Evolutionary conservation across 2,329 filamentous ascomycete genomes (phyloP), one percentile per base, ranked within the genome.

Genomic region (Monosporascus sp.): DNA sequence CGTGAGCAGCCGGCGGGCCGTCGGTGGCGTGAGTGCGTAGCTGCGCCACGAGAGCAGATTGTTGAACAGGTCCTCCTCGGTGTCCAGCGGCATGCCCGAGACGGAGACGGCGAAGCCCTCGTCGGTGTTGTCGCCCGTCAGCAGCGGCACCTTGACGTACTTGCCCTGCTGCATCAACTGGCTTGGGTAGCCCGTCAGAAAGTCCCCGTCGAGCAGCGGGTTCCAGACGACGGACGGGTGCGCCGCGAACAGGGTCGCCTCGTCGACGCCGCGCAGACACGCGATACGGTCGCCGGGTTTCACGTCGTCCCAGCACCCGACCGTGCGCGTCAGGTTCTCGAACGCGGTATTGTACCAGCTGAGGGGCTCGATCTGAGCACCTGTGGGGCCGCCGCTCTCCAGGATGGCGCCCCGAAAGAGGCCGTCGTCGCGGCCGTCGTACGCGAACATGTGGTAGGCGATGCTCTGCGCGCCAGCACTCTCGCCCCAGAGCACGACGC

Each of bases 401-500:
- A 79, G 68, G 45, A 82, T 84, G 2, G 76, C 81, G 7, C 68
- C 77, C 4, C 75, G 73, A 60, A 83, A 85, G 0, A 85, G 67
- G 0, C 71, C 68, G 52, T 85, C 80, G 50, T 85, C 74, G 31
- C 79, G 71, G 0, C 82, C 81, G 37, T 75, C 76, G 56, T 83
- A 81, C 8, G 80, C 78, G 34, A 80, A 73, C 22, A 83, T 69
- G 26, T 85, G 83, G 48, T 73, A 73, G 3, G 69, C 67, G 24
- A 69, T 70, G 46, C 71, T 72, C 51, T 73, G 69, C 0, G 72
- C 73, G 1, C 73, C 73, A 19, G 73, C 72, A 26, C 70, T 73
- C 57, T 75, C 73, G 6, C 76, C 80, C 77, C 73, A 81, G n/a
- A 80, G 63, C 2, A 73, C 73, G 1, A 80, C 76, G 41, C 72